Evolutionary conservation across 2,329 filamentous ascomycete genomes (phyloP).

Genomic region (Sphaerostilbella broomeana): DNA sequence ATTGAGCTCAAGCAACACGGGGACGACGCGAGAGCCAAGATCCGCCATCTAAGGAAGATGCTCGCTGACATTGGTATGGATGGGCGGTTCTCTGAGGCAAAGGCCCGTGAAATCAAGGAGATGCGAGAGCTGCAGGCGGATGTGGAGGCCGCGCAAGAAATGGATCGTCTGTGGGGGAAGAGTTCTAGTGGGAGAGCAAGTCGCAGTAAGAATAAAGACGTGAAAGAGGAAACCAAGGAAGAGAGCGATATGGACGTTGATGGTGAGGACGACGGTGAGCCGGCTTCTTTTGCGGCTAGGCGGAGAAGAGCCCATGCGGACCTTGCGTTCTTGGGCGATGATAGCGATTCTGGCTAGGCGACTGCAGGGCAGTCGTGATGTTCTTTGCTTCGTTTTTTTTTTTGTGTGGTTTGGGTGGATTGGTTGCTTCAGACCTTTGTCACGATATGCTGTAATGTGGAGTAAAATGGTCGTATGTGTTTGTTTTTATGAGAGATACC

Average conservation of each 20-base stretch:
- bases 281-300: slow-evolving; percentile 35
- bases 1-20: slow-evolving; percentile 72
- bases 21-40: slow-evolving; percentile 69
- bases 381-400: too few relatives aligned
- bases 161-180: slow-evolving; percentile 70
- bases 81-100: slow-evolving; percentile 78
- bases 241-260: slow-evolving; percentile 26
- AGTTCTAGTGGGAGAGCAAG: slow-evolving; percentile 36
- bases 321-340: slow-evolving; percentile 61
- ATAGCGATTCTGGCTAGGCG: slow-evolving; percentile 57
- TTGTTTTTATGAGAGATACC: background rate
- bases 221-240: slow-evolving; percentile 19
- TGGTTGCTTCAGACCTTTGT: too few relatives aligned
- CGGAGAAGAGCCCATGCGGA: slow-evolving; percentile 44
- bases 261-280: slow-evolving; percentile 25
- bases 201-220: slow-evolving; percentile 28
- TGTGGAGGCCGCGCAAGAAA: slow-evolving; percentile 76
- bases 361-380: slow-evolving; percentile 7
- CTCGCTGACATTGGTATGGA: slow-evolving; percentile 79
- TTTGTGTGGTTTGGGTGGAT: too few relatives aligned
- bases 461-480: too few relatives aligned
- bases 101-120: slow-evolving; percentile 82
- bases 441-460: too few relatives aligned
- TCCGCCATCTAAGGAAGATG: slow-evolving; percentile 72
- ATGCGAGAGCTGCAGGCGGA: slow-evolving; percentile 77